phyloP scores from a whole-genome alignment of 2,329 filamentous ascomycete genomes.

The Diplodia scrobiculata region DNA sequence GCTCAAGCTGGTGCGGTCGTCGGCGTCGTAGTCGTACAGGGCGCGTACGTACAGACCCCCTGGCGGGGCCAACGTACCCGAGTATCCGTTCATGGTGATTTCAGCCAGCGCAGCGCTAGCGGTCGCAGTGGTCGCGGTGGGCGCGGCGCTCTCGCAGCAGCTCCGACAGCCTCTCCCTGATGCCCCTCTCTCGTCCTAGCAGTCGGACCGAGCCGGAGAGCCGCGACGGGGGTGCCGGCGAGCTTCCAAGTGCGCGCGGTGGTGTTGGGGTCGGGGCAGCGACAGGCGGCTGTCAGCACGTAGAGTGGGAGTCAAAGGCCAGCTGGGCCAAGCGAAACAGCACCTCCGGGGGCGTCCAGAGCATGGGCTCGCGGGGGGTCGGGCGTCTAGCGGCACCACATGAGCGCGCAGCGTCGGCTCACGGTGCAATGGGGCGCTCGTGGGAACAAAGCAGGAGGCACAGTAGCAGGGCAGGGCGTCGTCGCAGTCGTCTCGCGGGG shows the following conservation, averaged over 20 bases:
- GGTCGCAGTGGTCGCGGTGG: constrained; percentile 28
- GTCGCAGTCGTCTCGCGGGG: constrained; percentile 18
- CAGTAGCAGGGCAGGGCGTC: constrained; percentile 25
- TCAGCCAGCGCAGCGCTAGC: constrained; percentile 31
- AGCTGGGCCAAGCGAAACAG: constrained; percentile 30
- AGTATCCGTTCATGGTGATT: constrained; percentile 54
- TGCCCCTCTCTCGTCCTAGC: constrained; percentile 26
- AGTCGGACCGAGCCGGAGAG: constrained; percentile 29
- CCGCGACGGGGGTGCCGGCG: constrained; percentile 23
- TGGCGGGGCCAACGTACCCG: constrained; percentile 53
- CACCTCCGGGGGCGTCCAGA: constrained; percentile 30
- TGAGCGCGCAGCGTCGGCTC: constrained; percentile 24
- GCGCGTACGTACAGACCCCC: constrained; percentile 83
- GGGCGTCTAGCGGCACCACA: constrained; percentile 26
- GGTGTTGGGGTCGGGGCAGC: constrained; percentile 13
- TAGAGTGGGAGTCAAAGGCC: constrained; percentile 26
- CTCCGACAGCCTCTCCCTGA: constrained; percentile 16
- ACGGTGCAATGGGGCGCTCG: constrained; percentile 13
- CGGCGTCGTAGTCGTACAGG: constrained; percentile 95
- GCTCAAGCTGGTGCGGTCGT: constrained; percentile 94
- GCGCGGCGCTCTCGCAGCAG: constrained; percentile 22
- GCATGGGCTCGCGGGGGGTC: constrained; percentile 30
- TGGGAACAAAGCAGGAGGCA: constrained; percentile 11
- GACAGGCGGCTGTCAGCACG: constrained; percentile 5
- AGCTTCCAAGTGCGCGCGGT: constrained; percentile 11